Evolutionary conservation across 495 filamentous ascomycete species (phyloP).

Genomic region (Lepidopterella palustris): DNA sequence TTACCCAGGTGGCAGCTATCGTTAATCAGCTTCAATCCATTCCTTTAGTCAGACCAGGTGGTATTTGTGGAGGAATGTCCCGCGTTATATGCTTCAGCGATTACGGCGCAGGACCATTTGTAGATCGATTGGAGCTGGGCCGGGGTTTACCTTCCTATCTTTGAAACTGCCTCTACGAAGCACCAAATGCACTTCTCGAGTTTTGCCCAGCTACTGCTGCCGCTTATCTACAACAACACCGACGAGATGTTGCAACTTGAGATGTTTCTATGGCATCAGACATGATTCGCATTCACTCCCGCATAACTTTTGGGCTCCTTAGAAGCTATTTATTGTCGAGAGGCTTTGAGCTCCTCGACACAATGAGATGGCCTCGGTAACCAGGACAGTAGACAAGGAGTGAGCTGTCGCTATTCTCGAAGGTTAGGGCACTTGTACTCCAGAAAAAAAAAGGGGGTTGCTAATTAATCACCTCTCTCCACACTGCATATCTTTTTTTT

Average conservation of each 20-base stretch:
- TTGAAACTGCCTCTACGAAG: conserved; percentile 10
- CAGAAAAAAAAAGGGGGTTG: too few species aligned
- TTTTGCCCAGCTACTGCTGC: conserved; percentile 2
- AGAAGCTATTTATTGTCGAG: background rate
- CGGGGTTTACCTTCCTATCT: conserved; percentile 7
- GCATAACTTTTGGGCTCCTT: background rate
- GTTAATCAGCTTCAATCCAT: conserved; percentile 6
- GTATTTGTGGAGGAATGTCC: conserved; percentile 6
- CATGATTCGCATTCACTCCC: conserved; percentile 2
- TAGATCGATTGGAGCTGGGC: conserved; percentile 4
- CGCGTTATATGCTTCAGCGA: conserved; percentile 6
- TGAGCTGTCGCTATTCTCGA: too few species aligned
- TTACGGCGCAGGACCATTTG: conserved; percentile 8
- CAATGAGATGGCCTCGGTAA: background rate
- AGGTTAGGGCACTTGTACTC: too few species aligned
- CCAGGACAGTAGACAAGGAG: background rate
- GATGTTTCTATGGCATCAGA: conserved; percentile 5
- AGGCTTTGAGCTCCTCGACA: background rate
- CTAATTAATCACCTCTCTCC: too few species aligned
- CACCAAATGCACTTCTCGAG: conserved; percentile 2
- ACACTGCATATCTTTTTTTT: too few species aligned
- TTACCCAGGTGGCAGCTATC: conserved; percentile 3
- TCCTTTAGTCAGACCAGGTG: conserved; percentile 3
- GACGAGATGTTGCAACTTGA: conserved; percentile 5
- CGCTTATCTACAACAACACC: conserved; percentile 4